phyloP scores from a whole-genome alignment of 2,329 filamentous ascomycete species.

The Beauveria pseudobassiana region DNA sequence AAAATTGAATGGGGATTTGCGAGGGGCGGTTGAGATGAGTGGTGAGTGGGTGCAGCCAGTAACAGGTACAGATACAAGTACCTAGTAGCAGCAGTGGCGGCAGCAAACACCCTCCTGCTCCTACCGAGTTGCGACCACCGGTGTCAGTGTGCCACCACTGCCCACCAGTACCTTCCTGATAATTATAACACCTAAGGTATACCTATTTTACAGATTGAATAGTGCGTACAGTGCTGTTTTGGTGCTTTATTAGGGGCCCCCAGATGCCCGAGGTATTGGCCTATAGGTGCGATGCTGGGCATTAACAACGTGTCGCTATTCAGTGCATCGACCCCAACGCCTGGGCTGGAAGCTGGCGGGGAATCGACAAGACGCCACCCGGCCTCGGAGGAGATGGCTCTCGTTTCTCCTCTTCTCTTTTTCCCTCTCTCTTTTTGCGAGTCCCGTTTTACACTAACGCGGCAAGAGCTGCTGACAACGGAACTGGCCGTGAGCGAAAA shows the following conservation, averaged over 20 bases:
- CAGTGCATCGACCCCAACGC: background rate
- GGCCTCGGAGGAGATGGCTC: background rate
- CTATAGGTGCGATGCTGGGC: background rate
- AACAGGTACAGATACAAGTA: background rate
- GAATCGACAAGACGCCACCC: background rate
- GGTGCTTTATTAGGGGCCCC: background rate
- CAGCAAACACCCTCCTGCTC: background rate
- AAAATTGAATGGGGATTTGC: background rate
- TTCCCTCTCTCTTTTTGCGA: background rate
- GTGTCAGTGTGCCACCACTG: too few relatives aligned
- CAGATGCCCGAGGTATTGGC: too few relatives aligned
- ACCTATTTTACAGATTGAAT: too few relatives aligned
- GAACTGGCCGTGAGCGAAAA: background rate
- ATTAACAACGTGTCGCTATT: background rate
- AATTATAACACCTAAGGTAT: too few relatives aligned
- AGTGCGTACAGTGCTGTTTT: too few relatives aligned
- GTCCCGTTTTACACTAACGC: background rate
- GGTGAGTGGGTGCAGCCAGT: background rate
- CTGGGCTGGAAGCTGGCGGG: background rate
- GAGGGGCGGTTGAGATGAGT: background rate
- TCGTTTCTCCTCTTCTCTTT: background rate
- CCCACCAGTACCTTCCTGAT: too few relatives aligned
- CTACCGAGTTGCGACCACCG: too few relatives aligned
- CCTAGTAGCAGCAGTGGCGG: background rate
- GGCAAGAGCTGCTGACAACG: background rate